Evolutionary conservation across 371 early-diverging fungal species (phyloP).

Genomic region (Mortierella sp.): DNA sequence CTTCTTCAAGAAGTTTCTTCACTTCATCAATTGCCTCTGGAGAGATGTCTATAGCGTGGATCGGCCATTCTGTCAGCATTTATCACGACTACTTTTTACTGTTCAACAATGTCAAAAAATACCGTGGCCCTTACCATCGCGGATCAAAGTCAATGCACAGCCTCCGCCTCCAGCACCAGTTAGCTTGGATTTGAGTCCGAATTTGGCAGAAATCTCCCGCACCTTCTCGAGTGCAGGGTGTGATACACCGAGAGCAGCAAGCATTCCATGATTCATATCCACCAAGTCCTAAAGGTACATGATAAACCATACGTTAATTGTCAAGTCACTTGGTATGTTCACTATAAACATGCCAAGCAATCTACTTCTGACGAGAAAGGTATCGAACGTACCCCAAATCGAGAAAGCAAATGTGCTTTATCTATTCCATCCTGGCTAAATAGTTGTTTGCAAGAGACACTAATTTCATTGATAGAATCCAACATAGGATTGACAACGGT

Average conservation of each 20-base stretch:
- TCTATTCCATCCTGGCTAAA: constrained; percentile 33
- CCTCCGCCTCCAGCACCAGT: constrained; percentile 99
- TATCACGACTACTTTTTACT: no score
- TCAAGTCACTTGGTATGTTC: not conserved
- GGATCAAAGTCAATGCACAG: constrained; percentile 88
- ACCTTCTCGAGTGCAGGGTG: constrained; percentile 88
- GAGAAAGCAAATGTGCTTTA: constrained; percentile 34
- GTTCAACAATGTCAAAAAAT: no score
- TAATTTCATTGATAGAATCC: constrained; percentile 81
- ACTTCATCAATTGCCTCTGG: constrained; percentile 59
- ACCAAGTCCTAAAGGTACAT: constrained; percentile 70
- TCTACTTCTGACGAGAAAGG: not conserved
- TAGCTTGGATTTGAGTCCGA: constrained; percentile 84
- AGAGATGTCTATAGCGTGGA: constrained; percentile 30
- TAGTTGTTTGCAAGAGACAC: constrained; percentile 64
- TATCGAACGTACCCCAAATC: constrained; percentile 39
- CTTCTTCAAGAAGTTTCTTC: constrained; percentile 58
- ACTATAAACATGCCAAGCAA: constrained; percentile 6
- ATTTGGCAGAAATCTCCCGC: constrained; percentile 69
- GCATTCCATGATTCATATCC: constrained; percentile 84
- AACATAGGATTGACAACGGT: constrained; percentile 77
- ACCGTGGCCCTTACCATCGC: constrained; percentile 64
- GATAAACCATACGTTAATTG: not conserved
- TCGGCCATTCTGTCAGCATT: no score
- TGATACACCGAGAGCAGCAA: constrained; percentile 84